Evolutionary conservation across 768 basidiomycete species (phyloP), one percentile per base, ranked within the genome.

Genomic region (Pluteus cervinus): DNA sequence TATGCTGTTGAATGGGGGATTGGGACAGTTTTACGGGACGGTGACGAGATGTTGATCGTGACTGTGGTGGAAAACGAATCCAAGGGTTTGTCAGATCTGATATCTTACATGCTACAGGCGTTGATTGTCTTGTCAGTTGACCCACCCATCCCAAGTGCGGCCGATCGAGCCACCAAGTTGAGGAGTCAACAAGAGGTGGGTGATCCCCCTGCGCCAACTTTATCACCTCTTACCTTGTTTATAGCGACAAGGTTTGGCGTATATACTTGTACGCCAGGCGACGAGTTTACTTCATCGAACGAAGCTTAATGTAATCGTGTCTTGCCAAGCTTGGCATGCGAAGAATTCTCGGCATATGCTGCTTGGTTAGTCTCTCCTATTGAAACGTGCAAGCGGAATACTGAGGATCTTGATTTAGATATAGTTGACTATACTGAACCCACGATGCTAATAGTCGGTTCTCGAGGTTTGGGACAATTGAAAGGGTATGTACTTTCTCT

Each of bases 1-100:
- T 99, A 93, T 58, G 96, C 96, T 1, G 78, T 98, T 5, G 93
- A 98, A 58, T 99, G 94, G 96, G 90, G 87, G 7, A 93, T 98
- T 38, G 94, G 93, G 2, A 97, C 94, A 0, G 94, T 97, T 2
- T 64, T 96, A 43, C 66, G 92, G 44, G 92, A 97, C 59, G 94
- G 94, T 2, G 96, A 99, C 51, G 87, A 93, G 60, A 66, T 91
- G 81, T 70, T 93, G 42, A 71, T 98, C 42, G 86, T 96, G 1
- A 90, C 83, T 3, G 85, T 97, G 1, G 79, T 87, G 33, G 96
- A 99, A 59, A 93, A 89, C 47, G 96, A 98, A 47, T 68, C 68
- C 30, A 97, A 93, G 66, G 73, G 91, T 88, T 35, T 24, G 34
- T 29, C 24, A 32, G 36, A 37, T 24, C 33, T 29, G 18, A 25